Conservation (phyloP, 1,139 yeast genomes). For the Scheffersomyces illinoinensis region DNA sequence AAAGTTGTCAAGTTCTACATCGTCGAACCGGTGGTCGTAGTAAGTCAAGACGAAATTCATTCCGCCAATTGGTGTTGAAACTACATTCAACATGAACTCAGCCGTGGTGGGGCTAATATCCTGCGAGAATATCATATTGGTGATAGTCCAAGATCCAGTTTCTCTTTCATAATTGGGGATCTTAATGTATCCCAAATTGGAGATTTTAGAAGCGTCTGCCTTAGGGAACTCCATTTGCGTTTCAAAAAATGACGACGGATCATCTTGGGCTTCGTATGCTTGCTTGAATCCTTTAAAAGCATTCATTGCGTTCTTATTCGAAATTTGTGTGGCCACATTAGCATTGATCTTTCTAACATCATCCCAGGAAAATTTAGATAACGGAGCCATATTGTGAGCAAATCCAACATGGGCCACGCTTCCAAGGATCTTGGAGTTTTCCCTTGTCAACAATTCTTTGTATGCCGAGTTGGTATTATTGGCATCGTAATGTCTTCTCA, state of each 20-base stretch:
- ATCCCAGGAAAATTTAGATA: constrained; percentile 38
- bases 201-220: constrained; percentile 36
- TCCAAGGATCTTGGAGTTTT: constrained; percentile 32
- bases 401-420: constrained; percentile 37
- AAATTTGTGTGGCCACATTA: constrained; percentile 18
- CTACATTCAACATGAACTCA: constrained; percentile 36
- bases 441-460: constrained; percentile 15
- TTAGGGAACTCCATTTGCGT: constrained; percentile 26
- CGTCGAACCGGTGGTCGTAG: constrained; percentile 21
- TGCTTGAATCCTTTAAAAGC: constrained; percentile 21
- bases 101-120: constrained; percentile 37
- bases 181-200: constrained; percentile 39
- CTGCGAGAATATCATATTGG: constrained; percentile 38
- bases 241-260: constrained; percentile 24
- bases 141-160: constrained; percentile 23
- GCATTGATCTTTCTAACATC: constrained; percentile 22
- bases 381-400: constrained; percentile 30
- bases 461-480: constrained; percentile 19
- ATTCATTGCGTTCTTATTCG: constrained; percentile 28
- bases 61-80: constrained; percentile 37
- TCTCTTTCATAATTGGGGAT: constrained; percentile 3
- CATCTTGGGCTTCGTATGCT: constrained; percentile 15
- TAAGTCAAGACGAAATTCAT: constrained; percentile 37
- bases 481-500: constrained; percentile 28
- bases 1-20: constrained; percentile 22